Percentiles rank a stretch among this genome's conserved stretches.
These are phyloP conservation scores for Antrodiella citrinella DNA, from an alignment of 768 basidiomycete species.

Conservation along the genomic window DNA sequence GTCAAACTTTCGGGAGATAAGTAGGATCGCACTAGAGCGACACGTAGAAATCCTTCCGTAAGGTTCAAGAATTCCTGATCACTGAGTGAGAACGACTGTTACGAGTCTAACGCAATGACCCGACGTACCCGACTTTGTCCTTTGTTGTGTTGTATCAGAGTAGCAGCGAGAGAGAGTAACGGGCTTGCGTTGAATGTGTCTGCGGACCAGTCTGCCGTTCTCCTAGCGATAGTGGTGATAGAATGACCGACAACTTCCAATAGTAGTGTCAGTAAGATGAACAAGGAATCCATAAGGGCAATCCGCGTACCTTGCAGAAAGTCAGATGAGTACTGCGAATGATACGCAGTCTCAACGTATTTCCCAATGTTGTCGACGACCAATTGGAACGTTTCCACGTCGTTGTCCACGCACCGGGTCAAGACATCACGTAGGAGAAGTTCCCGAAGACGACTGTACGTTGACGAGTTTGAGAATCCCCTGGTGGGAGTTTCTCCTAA, in stretches of 20 bases:
- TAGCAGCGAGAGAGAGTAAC: constrained; percentile 40
- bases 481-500: neutral
- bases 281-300: too few relatives aligned
- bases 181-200: constrained; percentile 47
- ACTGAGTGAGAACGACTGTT: neutral
- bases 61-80: constrained; percentile 50
- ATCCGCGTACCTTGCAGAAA: constrained; percentile 46
- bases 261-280: neutral
- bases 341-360: constrained; percentile 53
- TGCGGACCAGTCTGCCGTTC: constrained; percentile 46
- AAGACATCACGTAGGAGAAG: constrained; percentile 49
- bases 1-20: constrained; percentile 37
- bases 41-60: constrained; percentile 54
- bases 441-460: constrained; percentile 17
- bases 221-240: constrained; percentile 44
- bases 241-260: constrained; percentile 41
- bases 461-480: constrained; percentile 21
- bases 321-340: constrained; percentile 40
- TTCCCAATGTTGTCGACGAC: constrained; percentile 48
- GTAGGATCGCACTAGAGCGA: constrained; percentile 39
- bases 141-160: constrained; percentile 55
- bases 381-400: constrained; percentile 40
- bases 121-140: constrained; percentile 41
- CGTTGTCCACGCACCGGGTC: constrained; percentile 38
- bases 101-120: too few relatives aligned